Evolutionary conservation across 2,329 filamentous ascomycete species (phyloP).

Genomic region (Thielaviopsis populi): DNA sequence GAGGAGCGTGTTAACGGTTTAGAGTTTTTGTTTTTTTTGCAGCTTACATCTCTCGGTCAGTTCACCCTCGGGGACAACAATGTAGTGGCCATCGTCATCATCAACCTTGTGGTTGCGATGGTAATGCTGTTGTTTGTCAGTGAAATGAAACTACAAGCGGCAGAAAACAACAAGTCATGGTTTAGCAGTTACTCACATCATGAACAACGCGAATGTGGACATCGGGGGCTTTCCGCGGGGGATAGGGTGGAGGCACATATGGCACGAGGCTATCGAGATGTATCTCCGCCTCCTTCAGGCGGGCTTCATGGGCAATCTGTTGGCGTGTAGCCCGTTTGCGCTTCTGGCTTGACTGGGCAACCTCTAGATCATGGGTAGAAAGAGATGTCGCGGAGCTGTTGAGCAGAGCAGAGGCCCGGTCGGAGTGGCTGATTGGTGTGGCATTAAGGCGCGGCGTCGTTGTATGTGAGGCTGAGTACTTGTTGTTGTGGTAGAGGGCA

Average conservation of each 20-base stretch:
- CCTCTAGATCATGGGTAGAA: slow-evolving; percentile 51
- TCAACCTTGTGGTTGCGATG: slow-evolving; percentile 62
- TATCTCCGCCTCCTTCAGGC: slow-evolving; percentile 57
- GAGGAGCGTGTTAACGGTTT: background rate
- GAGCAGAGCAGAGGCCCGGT: slow-evolving; percentile 63
- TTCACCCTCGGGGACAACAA: slow-evolving; percentile 73
- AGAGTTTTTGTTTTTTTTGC: background rate
- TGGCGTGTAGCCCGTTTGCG: slow-evolving; percentile 66
- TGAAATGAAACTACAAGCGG: background rate
- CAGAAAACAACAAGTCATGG: background rate
- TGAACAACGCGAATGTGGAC: slow-evolving; percentile 48
- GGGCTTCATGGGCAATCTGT: slow-evolving; percentile 67
- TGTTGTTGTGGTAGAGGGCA: slow-evolving; percentile 57
- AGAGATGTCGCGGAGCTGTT: slow-evolving; percentile 81
- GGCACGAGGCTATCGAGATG: slow-evolving; percentile 56
- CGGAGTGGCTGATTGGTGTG: slow-evolving; percentile 56
- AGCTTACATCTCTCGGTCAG: slow-evolving; percentile 72
- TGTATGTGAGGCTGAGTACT: slow-evolving; percentile 52
- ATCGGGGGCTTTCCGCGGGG: slow-evolving; percentile 78
- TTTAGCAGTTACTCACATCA: slow-evolving; percentile 39
- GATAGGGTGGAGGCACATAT: slow-evolving; percentile 76
- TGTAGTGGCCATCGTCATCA: slow-evolving; percentile 94
- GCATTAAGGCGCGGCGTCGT: slow-evolving; percentile 55
- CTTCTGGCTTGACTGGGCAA: slow-evolving; percentile 59
- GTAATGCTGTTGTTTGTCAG: slow-evolving; percentile 22